phyloP scores from a whole-genome alignment of 768 basidiomycete genomes.

The Coprinopsis marcescibilis region DNA sequence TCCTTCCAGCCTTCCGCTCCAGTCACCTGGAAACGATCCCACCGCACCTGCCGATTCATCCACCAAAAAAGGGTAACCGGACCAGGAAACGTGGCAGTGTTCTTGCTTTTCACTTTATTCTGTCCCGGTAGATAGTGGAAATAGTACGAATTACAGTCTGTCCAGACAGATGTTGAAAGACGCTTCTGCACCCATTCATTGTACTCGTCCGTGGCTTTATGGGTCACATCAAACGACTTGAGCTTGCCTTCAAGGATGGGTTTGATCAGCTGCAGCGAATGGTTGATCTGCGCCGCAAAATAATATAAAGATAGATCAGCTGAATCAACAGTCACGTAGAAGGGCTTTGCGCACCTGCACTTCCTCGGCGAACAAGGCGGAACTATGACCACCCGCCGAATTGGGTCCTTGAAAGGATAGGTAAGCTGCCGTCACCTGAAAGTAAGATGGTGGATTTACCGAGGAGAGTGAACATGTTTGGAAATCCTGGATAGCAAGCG shows the following conservation, averaged over 20 bases:
- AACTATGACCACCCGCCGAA: constrained; percentile 51
- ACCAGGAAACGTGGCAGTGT: constrained; percentile 50
- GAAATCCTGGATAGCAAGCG: constrained; percentile 48
- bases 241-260: constrained; percentile 45
- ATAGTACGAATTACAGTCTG: constrained; percentile 51
- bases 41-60: constrained; percentile 36
- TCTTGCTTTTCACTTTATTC: constrained; percentile 28
- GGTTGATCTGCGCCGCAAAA: constrained; percentile 35
- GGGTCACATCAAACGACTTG: constrained; percentile 44
- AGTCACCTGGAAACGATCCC: constrained; percentile 37
- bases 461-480: constrained; percentile 44
- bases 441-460: constrained; percentile 26
- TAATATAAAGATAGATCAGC: constrained; percentile 6
- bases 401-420: constrained; percentile 41
- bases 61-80: constrained; percentile 48
- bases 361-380: constrained; percentile 51
- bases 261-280: constrained; percentile 44
- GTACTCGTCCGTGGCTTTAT: constrained; percentile 42
- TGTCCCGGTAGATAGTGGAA: constrained; percentile 12
- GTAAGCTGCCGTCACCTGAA: neutral
- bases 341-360: constrained; percentile 35
- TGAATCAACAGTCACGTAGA: neutral
- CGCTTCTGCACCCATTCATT: constrained; percentile 47
- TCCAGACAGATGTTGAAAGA: constrained; percentile 44
- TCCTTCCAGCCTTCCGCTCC: constrained; percentile 22